Evolutionary conservation across 106 monocot species (phyloP), one percentile per base, ranked within the genome.

Genomic region (Platanthera guangdongensis): DNA sequence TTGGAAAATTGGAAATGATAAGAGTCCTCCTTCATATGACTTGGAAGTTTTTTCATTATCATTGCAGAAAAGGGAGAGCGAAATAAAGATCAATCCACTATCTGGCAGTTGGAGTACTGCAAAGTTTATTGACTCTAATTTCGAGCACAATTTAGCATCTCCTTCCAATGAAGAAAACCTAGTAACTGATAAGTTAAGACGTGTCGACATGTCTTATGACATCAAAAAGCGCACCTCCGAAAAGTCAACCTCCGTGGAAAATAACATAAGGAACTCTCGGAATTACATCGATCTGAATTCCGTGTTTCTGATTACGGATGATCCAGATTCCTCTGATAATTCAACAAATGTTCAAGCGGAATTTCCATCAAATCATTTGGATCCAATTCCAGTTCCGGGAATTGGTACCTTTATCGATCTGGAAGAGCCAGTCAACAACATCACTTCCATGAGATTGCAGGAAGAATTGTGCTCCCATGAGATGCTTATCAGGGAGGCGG

Each of bases 271-370:
- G 5, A 72, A 64, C 11, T 30, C 19, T 0, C 71, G 64, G 74
- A 59, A 75, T 52, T 30, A 74, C 76, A 86, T 89, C 63, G 79
- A 93, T 81, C 77, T 93, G 65, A 93, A 92, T 72, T 82, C 72
- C 70, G 57, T 47, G 46, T 48, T 75, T 73, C 49, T 68, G 25
- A 54, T 49, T n/a, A 19, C 65, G 14, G 79, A 80, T 52, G 73
- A 78, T 39, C 52, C 22, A 9, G 51, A 81, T 13, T 74, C 64
- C 1, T 50, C 72, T 2, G 77, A 83, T 8, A 48, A 30, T 15
- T 64, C 77, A 50, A 50, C 64, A 18, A 76, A 84, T 77, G 76
- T 18, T 8, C 59, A 19, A 16, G 73, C 73, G 57, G 51, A 51
- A 4, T 48, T n/a, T 7, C 9, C 19, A 71, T 48, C 70, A 46